phyloP scores from a whole-genome alignment of 2,329 filamentous ascomycete genomes.

The Dothiorella sarmentorum region DNA sequence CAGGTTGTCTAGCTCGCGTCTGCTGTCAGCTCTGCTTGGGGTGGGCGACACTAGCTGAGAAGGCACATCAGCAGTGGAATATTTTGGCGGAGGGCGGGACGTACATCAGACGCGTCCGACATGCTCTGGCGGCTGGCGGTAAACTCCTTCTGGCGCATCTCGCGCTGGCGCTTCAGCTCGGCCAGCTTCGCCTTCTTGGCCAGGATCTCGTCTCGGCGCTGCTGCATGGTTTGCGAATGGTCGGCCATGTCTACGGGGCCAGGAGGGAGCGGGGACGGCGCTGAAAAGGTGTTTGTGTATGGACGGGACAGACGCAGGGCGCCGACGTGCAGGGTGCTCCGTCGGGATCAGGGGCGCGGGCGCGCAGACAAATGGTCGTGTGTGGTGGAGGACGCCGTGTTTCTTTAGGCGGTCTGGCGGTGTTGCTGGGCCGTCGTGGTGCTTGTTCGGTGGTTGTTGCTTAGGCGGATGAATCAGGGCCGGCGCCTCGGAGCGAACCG shows the following conservation, averaged over 20 bases:
- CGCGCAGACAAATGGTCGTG: neutral
- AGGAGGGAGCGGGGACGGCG: neutral
- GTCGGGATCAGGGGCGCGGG: constrained; percentile 1
- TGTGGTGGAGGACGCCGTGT: neutral
- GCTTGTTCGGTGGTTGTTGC: neutral
- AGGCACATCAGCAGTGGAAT: constrained; percentile 26
- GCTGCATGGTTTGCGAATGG: constrained; percentile 56
- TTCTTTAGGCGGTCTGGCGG: constrained; percentile 1
- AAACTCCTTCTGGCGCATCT: constrained; percentile 75
- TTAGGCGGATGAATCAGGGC: constrained; percentile 15
- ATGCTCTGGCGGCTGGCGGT: constrained; percentile 63
- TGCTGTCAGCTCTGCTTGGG: constrained; percentile 65
- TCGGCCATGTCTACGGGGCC: constrained; percentile 15
- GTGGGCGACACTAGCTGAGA: constrained; percentile 64
- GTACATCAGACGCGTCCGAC: constrained; percentile 68
- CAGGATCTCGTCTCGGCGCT: constrained; percentile 91
- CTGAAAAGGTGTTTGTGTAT: neutral
- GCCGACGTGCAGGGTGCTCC: neutral
- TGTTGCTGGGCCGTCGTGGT: neutral
- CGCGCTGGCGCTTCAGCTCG: constrained; percentile 89
- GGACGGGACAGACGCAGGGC: neutral
- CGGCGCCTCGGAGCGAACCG: constrained; percentile 17
- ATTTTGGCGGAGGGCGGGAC: constrained; percentile 7
- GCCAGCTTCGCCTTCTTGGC: constrained; percentile 96
- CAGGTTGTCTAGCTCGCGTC: constrained; percentile 76